A percentile compares a stretch with the other conserved stretches of the same genome.
Evolutionary conservation across 2,329 filamentous ascomycete species (phyloP).

Genomic region (Thelonectria olida): DNA sequence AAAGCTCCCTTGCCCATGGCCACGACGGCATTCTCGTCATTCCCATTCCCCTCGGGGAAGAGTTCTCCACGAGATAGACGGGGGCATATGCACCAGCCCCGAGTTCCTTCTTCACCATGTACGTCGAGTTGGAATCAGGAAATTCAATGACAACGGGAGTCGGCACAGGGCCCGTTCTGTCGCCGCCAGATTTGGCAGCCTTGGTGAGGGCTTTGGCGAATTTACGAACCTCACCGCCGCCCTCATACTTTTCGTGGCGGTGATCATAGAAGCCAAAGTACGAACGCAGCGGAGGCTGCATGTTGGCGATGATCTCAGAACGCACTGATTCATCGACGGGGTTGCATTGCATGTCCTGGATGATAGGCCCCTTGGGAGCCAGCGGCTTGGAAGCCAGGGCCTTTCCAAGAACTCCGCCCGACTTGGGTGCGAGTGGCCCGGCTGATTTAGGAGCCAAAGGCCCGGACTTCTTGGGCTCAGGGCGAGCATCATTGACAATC

Average conservation of each 20-base stretch:
- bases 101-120: constrained; percentile 84
- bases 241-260: constrained; percentile 68
- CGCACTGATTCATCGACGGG: constrained; percentile 83
- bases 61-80: constrained; percentile 88
- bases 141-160: constrained; percentile 75
- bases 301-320: constrained; percentile 76
- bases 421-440: constrained; percentile 50
- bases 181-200: constrained; percentile 64
- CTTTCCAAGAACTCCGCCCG: constrained; percentile 45
- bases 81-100: constrained; percentile 95
- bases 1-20: constrained; percentile 72
- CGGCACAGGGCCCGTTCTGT: constrained; percentile 67
- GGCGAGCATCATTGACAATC: constrained; percentile 62
- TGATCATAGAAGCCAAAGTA: constrained; percentile 87
- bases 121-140: constrained; percentile 70
- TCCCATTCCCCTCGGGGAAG: constrained; percentile 59
- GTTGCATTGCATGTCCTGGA: constrained; percentile 87
- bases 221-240: constrained; percentile 80
- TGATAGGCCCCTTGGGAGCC: constrained; percentile 73
- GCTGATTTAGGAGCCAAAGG: constrained; percentile 56
- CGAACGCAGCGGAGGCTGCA: constrained; percentile 76
- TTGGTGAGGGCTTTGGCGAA: constrained; percentile 76
- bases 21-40: constrained; percentile 54
- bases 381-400: constrained; percentile 49
- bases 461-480: constrained; percentile 59